phyloP scores from a whole-genome alignment of 306 rosid genomes.

The Prosopis cineraria region DNA sequence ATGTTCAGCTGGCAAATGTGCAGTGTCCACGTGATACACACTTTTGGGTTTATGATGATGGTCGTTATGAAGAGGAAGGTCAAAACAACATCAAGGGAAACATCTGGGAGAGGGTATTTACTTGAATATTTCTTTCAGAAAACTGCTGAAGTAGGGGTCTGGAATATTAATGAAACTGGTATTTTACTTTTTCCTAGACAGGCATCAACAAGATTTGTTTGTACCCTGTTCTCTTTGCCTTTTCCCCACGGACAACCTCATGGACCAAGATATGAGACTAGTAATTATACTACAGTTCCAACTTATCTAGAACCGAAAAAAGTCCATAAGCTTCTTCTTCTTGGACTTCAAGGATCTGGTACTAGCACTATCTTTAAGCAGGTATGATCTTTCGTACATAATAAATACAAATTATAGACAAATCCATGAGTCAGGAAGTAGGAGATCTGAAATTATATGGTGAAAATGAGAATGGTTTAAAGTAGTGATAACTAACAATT shows the following conservation, averaged over 20 bases:
- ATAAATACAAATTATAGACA: not conserved
- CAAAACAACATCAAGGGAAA: constrained; percentile 96
- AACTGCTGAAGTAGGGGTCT: constrained; percentile 4
- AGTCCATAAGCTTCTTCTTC: constrained; percentile 87
- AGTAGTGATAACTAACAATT: not conserved
- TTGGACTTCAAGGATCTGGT: constrained; percentile 92
- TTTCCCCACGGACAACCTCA: constrained; percentile 80
- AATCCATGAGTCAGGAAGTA: not conserved
- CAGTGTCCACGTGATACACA: constrained; percentile 99
- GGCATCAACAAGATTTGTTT: constrained; percentile 85
- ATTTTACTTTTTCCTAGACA: constrained; percentile 54
- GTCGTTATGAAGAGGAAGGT: constrained; percentile 99
- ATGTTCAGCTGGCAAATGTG: constrained; percentile 85
- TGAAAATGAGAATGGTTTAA: not conserved
- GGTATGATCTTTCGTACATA: constrained; percentile 42
- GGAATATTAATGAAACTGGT: constrained; percentile 32
- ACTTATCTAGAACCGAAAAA: constrained; percentile 84
- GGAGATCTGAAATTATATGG: not conserved
- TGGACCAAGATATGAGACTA: constrained; percentile 79
- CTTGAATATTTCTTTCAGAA: constrained; percentile 29
- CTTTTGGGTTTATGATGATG: constrained; percentile 99
- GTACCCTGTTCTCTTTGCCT: constrained; percentile 79
- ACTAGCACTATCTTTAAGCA: constrained; percentile 97
- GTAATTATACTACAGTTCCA: constrained; percentile 80
- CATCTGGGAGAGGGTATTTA: constrained; percentile 94